These are phyloP conservation scores for Alternaria ethzedia DNA, from an alignment of 2,329 filamentous ascomycete genomes.

Conservation along the genomic window DNA sequence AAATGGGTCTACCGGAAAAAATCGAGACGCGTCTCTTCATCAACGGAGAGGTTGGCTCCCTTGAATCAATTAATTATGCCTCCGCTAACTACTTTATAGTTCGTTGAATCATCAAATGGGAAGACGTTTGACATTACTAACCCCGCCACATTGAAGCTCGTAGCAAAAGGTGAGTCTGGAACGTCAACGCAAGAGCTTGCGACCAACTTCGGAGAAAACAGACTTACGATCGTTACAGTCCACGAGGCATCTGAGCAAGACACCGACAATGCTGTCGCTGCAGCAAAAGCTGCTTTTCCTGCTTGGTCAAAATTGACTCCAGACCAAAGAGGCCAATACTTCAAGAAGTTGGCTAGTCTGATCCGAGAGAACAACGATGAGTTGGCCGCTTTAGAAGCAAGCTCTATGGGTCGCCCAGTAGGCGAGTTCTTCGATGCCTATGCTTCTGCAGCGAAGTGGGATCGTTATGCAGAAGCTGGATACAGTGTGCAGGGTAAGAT, in stretches of 20 bases:
- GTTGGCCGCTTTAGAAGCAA: slow-evolving; percentile 79
- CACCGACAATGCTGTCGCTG: slow-evolving; percentile 74
- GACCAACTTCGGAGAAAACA: background rate
- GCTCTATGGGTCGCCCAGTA: slow-evolving; percentile 86
- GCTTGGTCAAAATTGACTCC: slow-evolving; percentile 68
- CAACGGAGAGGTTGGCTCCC: slow-evolving; percentile 38
- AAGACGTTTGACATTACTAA: slow-evolving; percentile 71
- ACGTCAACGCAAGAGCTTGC: no score
- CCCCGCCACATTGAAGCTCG: slow-evolving; percentile 80
- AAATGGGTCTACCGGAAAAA: slow-evolving; percentile 36
- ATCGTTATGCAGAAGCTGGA: slow-evolving; percentile 75
- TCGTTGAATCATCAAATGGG: slow-evolving; percentile 39
- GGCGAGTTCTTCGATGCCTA: slow-evolving; percentile 80
- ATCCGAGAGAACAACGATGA: slow-evolving; percentile 83
- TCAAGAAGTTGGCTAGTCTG: slow-evolving; percentile 71
- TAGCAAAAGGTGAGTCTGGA: slow-evolving; percentile 70
- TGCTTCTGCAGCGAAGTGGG: slow-evolving; percentile 78
- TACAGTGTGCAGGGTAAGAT: slow-evolving; percentile 68
- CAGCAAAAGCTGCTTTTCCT: slow-evolving; percentile 70
- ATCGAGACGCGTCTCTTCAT: slow-evolving; percentile 46
- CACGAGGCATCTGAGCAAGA: slow-evolving; percentile 50
- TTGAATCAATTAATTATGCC: background rate
- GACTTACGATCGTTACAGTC: slow-evolving; percentile 42
- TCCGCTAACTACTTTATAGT: slow-evolving; percentile 25
- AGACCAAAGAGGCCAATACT: slow-evolving; percentile 33